phyloP scores from a whole-genome alignment of 2,329 filamentous ascomycete genomes.

The Elsinoe fawcettii region DNA sequence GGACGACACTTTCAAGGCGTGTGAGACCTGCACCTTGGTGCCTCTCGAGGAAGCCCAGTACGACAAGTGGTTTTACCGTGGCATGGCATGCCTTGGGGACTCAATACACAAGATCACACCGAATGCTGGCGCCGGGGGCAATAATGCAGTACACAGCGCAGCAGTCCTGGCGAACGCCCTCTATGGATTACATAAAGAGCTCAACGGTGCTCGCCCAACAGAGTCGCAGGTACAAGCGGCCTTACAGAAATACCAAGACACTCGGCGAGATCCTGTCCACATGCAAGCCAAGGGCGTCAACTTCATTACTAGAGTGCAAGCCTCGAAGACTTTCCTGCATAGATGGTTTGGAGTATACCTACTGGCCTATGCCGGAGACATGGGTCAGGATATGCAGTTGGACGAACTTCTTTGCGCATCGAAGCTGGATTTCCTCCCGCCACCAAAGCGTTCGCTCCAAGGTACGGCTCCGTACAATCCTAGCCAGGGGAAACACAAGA shows the following conservation, averaged over 20 bases:
- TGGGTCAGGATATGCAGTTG: slow-evolving; percentile 16
- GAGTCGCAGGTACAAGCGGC: slow-evolving; percentile 13
- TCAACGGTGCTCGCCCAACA: slow-evolving; percentile 1
- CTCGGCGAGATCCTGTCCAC: slow-evolving; percentile 19
- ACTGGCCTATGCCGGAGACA: slow-evolving; percentile 15
- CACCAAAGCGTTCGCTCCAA: slow-evolving; percentile 21
- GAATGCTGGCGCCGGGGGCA: slow-evolving; percentile 21
- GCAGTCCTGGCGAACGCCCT: slow-evolving; percentile 23
- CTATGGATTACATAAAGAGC: slow-evolving; percentile 17
- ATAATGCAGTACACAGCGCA: slow-evolving; percentile 23
- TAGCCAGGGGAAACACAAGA: slow-evolving; percentile 23
- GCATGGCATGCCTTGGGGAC: slow-evolving; percentile 25
- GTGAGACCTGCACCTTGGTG: slow-evolving; percentile 26
- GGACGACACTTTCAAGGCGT: slow-evolving; percentile 24
- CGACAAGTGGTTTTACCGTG: slow-evolving; percentile 23
- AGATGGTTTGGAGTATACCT: slow-evolving; percentile 7
- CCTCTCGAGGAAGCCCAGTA: slow-evolving; percentile 23
- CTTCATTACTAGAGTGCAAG: slow-evolving; percentile 20
- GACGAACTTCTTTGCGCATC: slow-evolving; percentile 22
- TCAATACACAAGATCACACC: slow-evolving; percentile 25
- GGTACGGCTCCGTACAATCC: slow-evolving; percentile 28
- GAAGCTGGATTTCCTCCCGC: slow-evolving; percentile 26
- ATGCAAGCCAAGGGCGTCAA: slow-evolving; percentile 19
- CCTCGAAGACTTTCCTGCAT: slow-evolving; percentile 13
- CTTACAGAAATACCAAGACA: slow-evolving; percentile 20